Percentiles rank a stretch among this genome's conserved stretches.
Evolutionary conservation across 2,329 filamentous ascomycete genomes (phyloP).

Genomic region (Blastomyces percursus): DNA sequence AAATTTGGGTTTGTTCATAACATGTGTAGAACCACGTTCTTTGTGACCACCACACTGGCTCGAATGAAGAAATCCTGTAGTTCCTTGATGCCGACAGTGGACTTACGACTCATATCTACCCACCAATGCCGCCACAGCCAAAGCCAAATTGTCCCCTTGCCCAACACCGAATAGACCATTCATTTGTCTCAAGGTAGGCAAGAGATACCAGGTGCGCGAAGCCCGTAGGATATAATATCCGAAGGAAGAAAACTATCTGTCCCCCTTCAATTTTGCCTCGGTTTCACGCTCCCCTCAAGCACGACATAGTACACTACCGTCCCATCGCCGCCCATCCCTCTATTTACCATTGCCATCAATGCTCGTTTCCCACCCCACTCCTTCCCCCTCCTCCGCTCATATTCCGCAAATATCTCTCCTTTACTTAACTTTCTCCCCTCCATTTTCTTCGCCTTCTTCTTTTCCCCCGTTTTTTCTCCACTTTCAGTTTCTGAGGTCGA

Average conservation of each 20-base stretch:
- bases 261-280: constrained; percentile 46
- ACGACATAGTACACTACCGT: constrained; percentile 56
- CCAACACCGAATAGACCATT: not conserved
- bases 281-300: constrained; percentile 54
- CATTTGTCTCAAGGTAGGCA: not conserved
- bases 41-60: not conserved
- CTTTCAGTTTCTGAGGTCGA: not conserved
- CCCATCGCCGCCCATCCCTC: constrained; percentile 42
- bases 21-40: not conserved
- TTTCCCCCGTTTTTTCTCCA: constrained; percentile 12
- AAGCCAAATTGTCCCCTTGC: not conserved
- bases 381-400: constrained; percentile 22
- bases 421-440: constrained; percentile 20
- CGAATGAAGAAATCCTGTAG: not conserved
- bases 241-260: not conserved
- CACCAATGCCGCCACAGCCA: too few species aligned
- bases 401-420: constrained; percentile 21
- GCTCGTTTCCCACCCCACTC: constrained; percentile 44
- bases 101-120: not conserved
- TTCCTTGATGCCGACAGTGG: not conserved
- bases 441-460: constrained; percentile 15
- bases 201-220: not conserved
- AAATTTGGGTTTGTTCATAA: too few species aligned
- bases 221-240: not conserved
- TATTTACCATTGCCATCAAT: constrained; percentile 47